Percentiles rank a stretch among this genome's conserved stretches.
Conservation (phyloP, 2,329 filamentous ascomycete species). For the Raffaelea arxii region DNA sequence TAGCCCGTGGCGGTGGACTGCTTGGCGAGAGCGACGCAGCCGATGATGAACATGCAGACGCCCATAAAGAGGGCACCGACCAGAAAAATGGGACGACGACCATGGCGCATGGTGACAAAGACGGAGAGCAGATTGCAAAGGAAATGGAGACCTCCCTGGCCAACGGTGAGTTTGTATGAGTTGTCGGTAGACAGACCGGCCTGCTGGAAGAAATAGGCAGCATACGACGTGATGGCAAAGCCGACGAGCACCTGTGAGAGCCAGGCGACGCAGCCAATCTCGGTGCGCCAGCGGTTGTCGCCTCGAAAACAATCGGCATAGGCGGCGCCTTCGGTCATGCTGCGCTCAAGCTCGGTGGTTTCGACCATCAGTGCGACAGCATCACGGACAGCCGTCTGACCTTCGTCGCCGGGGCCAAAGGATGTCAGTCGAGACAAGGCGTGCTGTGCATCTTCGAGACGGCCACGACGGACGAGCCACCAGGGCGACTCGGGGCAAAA, state of each 20-base stretch:
- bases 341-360: conserved; percentile 31
- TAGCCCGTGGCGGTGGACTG: not conserved
- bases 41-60: conserved; percentile 9
- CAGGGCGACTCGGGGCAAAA: conserved; percentile 38
- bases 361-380: conserved; percentile 35
- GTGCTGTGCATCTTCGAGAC: conserved; percentile 21
- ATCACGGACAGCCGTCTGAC: conserved; percentile 3
- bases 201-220: conserved; percentile 15
- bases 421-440: conserved; percentile 20
- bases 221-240: conserved; percentile 23
- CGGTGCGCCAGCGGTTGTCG: conserved; percentile 32
- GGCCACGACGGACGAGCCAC: conserved; percentile 31
- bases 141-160: conserved; percentile 19
- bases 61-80: conserved; percentile 9
- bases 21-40: not conserved
- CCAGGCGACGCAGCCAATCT: conserved; percentile 31
- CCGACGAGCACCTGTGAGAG: conserved; percentile 18
- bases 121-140: conserved; percentile 8
- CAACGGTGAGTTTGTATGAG: conserved; percentile 23
- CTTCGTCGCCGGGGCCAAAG: conserved; percentile 16
- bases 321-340: conserved; percentile 25
- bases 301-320: conserved; percentile 40
- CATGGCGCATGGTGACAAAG: conserved; percentile 9
- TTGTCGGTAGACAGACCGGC: conserved; percentile 19
- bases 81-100: conserved; percentile 12